Evolutionary conservation across 1,284 basidiomycete species (phyloP), one percentile per base, ranked within the genome.

Genomic region (Peniophora sp.): DNA sequence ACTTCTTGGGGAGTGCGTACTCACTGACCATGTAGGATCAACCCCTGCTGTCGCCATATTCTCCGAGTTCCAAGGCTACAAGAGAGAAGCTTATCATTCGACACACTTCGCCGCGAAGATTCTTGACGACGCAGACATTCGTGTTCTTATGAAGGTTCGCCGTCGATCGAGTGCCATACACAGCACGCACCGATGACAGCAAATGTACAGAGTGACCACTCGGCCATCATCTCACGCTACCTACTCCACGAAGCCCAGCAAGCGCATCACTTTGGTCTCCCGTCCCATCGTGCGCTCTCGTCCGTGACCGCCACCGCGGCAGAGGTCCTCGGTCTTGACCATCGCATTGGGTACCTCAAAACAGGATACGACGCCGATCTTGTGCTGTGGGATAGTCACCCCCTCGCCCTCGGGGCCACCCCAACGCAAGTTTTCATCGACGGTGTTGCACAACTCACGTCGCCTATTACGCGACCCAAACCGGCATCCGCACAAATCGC

Each of bases 331-430:
- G 94, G 93, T 1, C 71, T 90, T 51, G 81, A 80, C 49, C 92
- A 97, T 64, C 79, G 93, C 44, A 73, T 97, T 51, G 93, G 93
- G 2, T 79, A 75, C 55, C 68, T 95, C 35, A 75, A 78, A 48
- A 65, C 73, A 60, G 88, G 89, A 68, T 52, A 55, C 51, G 76
- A 79, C 43, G 61, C 52, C 81, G 88, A 94, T 64, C 58, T 95
- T n/a, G 89, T 93, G 15, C 73, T 95, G 3, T 95, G 92, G 92
- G 89, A 94, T 58, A 85, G 81, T 20, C 91, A 92, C 65, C 92
- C 92, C 0, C 75, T 95, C 24, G 69, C 81, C 0, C 72, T 93
- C 2, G 84, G 85, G 9, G 79, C 72, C 59, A 88, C 78, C 59
- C 92, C 79, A 60, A 78, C 68, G 34, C 83, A 87, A 61, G 83